phyloP scores from a whole-genome alignment of 129 eudicot species.

The Helichrysum umbraculigerum region DNA sequence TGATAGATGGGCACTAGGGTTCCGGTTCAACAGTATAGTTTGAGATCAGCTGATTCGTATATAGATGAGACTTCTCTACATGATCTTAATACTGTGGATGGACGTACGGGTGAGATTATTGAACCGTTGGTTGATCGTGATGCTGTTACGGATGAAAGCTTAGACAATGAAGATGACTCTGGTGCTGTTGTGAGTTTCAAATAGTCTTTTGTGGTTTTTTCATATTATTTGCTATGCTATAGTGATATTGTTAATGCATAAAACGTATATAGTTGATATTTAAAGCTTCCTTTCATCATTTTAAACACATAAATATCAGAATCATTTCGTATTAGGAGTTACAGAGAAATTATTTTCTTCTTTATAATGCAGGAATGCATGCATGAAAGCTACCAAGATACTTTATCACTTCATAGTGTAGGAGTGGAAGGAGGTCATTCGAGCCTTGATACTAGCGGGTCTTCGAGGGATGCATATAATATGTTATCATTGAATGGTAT shows the following conservation, averaged over 20 bases:
- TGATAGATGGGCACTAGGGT: conserved; percentile 64
- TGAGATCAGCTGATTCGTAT: conserved; percentile 68
- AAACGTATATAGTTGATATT: not conserved
- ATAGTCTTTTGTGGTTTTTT: not conserved
- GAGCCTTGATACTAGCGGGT: conserved; percentile 70
- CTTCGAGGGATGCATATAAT: conserved; percentile 56
- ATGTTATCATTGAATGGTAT: conserved; percentile 61
- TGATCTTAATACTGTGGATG: conserved; percentile 59
- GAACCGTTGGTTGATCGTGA: conserved; percentile 55
- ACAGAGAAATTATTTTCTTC: not conserved
- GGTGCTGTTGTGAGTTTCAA: conserved; percentile 66
- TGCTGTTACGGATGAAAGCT: conserved; percentile 53
- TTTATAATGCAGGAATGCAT: conserved; percentile 71
- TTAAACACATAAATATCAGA: not conserved
- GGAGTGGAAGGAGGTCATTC: conserved; percentile 86
- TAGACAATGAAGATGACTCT: conserved; percentile 69
- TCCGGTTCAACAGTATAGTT: conserved; percentile 61
- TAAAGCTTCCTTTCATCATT: not conserved
- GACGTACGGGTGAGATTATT: conserved; percentile 44
- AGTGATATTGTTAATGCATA: not conserved
- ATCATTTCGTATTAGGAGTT: not conserved
- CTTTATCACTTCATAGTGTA: conserved; percentile 66
- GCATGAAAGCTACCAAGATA: conserved; percentile 69
- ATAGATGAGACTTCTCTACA: conserved; percentile 53
- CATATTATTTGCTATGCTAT: not conserved